phyloP scores from a whole-genome alignment of 768 basidiomycete species.

The Boletus rubropictus region DNA sequence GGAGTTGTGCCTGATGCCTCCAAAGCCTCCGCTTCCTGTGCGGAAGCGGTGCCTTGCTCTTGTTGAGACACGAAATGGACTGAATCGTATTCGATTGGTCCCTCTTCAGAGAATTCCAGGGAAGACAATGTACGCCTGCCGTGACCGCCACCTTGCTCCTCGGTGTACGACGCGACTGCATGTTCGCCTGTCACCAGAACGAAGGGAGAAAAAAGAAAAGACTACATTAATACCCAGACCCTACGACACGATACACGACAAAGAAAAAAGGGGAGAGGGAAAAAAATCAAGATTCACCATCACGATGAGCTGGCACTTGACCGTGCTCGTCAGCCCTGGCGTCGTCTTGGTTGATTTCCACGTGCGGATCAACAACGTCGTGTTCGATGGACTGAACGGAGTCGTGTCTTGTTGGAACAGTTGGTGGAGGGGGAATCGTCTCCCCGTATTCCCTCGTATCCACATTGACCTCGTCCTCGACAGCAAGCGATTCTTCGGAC shows the following conservation, averaged over 20 bases:
- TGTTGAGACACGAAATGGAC: neutral
- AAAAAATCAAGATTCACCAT: conserved; percentile 42
- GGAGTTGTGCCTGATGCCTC: neutral
- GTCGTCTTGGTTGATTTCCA: conserved; percentile 14
- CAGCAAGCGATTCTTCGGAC: conserved; percentile 8
- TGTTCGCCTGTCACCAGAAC: conserved; percentile 21
- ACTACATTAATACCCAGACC: conserved; percentile 30
- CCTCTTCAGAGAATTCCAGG: conserved; percentile 6
- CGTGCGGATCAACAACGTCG: conserved; percentile 13
- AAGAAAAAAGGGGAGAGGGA: conserved; percentile 8
- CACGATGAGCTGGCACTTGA: conserved; percentile 18
- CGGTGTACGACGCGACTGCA: conserved; percentile 11
- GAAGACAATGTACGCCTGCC: neutral
- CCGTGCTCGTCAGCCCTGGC: conserved; percentile 11
- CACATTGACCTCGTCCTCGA: conserved; percentile 22
- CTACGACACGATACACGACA: conserved; percentile 23
- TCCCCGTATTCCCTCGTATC: conserved; percentile 25
- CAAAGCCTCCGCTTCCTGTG: neutral
- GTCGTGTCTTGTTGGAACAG: conserved; percentile 21
- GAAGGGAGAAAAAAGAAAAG: neutral
- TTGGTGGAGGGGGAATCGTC: conserved; percentile 14
- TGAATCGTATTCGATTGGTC: neutral
- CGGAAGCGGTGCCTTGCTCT: conserved; percentile 2
- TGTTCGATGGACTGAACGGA: conserved; percentile 12
- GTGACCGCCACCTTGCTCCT: conserved; percentile 11